These are phyloP conservation scores for Vanrija humicola DNA, from an alignment of 1,284 basidiomycete species.

Conservation along the genomic window DNA sequence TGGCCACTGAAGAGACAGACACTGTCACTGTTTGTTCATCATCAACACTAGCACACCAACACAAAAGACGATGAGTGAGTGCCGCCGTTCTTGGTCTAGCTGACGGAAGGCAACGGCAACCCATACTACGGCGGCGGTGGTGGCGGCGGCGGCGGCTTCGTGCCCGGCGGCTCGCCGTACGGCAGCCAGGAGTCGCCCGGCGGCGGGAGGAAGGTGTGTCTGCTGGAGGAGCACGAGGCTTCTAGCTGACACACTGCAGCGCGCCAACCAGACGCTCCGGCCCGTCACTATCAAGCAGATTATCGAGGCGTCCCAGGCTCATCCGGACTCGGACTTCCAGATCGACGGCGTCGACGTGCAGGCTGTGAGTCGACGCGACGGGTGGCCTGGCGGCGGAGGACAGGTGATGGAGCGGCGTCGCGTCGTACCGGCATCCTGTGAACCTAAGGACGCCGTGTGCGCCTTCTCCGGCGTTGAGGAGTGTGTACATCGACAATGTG, in stretches of 20 bases:
- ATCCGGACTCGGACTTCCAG: constrained; percentile 82
- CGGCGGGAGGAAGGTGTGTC: constrained; percentile 27
- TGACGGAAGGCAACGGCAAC: constrained; percentile 34
- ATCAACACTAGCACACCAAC: background rate
- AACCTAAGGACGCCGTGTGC: too few relatives aligned
- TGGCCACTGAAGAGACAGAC: background rate
- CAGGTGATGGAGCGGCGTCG: background rate
- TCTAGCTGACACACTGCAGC: constrained; percentile 29
- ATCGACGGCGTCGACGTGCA: constrained; percentile 77
- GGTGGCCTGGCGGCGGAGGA: background rate
- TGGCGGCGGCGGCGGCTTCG: constrained; percentile 31
- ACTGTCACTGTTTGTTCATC: background rate
- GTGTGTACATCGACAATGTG: too few relatives aligned
- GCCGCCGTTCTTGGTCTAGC: background rate
- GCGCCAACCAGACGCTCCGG: constrained; percentile 62
- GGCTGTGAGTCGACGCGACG: background rate
- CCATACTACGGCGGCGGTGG: constrained; percentile 42
- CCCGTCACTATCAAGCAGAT: constrained; percentile 85
- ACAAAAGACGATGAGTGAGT: constrained; percentile 14
- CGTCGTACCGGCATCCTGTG: background rate
- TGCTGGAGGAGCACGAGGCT: background rate
- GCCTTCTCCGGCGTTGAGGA: too few relatives aligned
- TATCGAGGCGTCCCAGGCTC: constrained; percentile 68
- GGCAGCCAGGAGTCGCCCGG: constrained; percentile 41
- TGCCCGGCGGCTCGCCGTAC: constrained; percentile 34